Evolutionary conservation across 164 flowering plant species (phyloP).

Genomic region (Tetracentron sinense): DNA sequence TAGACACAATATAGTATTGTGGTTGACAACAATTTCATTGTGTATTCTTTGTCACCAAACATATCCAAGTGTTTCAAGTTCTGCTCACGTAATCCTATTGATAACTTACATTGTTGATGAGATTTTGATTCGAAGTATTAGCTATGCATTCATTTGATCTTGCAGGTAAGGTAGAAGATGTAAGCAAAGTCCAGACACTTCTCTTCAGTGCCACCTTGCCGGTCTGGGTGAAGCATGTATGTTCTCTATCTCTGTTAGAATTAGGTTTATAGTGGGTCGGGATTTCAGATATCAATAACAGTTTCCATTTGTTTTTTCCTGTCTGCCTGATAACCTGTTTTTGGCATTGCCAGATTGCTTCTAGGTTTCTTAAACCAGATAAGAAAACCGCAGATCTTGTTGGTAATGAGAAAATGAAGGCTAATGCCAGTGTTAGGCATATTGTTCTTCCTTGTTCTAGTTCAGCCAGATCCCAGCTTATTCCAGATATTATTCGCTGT

Average conservation of each 20-base stretch:
- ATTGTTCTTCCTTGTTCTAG: conserved; percentile 76
- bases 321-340: background rate
- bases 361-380: conserved; percentile 65
- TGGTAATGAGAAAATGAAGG: conserved; percentile 93
- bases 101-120: background rate
- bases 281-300: background rate
- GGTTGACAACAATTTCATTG: no score
- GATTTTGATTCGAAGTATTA: background rate
- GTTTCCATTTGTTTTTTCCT: background rate
- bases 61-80: no score
- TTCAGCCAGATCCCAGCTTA: conserved; percentile 68
- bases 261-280: background rate
- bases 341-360: conserved; percentile 52
- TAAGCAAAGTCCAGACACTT: conserved; percentile 85
- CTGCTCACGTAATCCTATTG: background rate
- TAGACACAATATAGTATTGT: no score
- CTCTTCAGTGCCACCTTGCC: conserved; percentile 98
- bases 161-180: conserved; percentile 85
- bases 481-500: conserved; percentile 88
- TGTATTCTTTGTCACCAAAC: no score
- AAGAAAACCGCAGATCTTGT: conserved; percentile 90
- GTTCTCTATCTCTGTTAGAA: conserved; percentile 10
- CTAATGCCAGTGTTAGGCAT: conserved; percentile 80
- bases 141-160: conserved; percentile 7
- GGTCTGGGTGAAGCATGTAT: conserved; percentile 77